Evolutionary conservation across 2,329 filamentous ascomycete species (phyloP).

Genomic region (Colletotrichum sojae): DNA sequence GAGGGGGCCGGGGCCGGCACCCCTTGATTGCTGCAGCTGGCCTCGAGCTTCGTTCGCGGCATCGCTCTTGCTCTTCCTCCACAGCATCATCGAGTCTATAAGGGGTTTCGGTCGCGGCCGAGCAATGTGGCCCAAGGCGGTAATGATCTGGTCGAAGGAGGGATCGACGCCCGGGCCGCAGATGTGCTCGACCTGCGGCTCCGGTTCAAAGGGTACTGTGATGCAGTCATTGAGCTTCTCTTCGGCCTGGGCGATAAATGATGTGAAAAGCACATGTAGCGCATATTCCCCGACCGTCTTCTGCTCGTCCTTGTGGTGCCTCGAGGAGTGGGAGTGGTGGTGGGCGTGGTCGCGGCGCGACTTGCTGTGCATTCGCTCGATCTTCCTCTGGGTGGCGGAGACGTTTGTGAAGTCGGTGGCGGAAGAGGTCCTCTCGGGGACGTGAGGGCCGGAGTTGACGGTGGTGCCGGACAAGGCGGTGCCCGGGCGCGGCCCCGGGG

Average conservation of each 20-base stretch:
- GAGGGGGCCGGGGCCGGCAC: slow-evolving; percentile 62
- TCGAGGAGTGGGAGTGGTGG: slow-evolving; percentile 83
- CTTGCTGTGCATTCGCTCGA: slow-evolving; percentile 76
- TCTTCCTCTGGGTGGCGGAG: slow-evolving; percentile 64
- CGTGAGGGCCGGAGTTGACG: slow-evolving; percentile 47
- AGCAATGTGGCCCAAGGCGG: slow-evolving; percentile 93
- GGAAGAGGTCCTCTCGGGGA: slow-evolving; percentile 63
- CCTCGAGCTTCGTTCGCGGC: slow-evolving; percentile 79
- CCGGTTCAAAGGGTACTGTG: slow-evolving; percentile 81
- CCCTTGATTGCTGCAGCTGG: slow-evolving; percentile 68
- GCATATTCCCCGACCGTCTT: slow-evolving; percentile 99
- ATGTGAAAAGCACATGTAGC: slow-evolving; percentile 94
- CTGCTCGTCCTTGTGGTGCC: slow-evolving; percentile 78
- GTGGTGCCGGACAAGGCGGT: slow-evolving; percentile 65
- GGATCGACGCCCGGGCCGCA: slow-evolving; percentile 92
- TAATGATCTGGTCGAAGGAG: slow-evolving; percentile 93
- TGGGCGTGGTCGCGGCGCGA: slow-evolving; percentile 80
- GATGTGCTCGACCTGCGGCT: slow-evolving; percentile 88
- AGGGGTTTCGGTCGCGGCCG: slow-evolving; percentile 93
- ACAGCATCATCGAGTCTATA: slow-evolving; percentile 98
- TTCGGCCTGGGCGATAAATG: slow-evolving; percentile 97
- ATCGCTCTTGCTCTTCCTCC: slow-evolving; percentile 97
- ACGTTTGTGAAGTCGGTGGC: slow-evolving; percentile 60
- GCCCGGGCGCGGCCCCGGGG: slow-evolving; percentile 57
- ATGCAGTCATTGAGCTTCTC: slow-evolving; percentile 94